Percentiles rank a stretch among this genome's conserved stretches.
Conservation (phyloP, 2,329 filamentous ascomycete genomes). For the Ascochyta fabae region DNA sequence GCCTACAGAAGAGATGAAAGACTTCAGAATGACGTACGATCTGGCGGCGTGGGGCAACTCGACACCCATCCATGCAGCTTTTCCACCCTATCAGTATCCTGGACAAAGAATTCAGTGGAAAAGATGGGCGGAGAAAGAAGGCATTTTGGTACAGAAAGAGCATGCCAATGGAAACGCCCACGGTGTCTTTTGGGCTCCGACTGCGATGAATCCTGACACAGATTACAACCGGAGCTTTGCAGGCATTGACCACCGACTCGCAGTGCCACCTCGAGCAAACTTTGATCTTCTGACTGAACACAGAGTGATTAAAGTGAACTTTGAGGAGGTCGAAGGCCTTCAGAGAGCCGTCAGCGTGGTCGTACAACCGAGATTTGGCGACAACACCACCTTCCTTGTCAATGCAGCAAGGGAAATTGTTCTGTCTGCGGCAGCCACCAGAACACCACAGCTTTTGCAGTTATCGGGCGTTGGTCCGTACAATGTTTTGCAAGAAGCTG, state of each 20-base stretch:
- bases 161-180: constrained; percentile 2
- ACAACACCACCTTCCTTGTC: constrained; percentile 8
- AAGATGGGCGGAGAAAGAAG: constrained; percentile 2
- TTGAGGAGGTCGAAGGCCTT: constrained; percentile 6
- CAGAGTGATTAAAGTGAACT: constrained; percentile 25
- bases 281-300: constrained; percentile 36
- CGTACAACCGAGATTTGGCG: constrained; percentile 12
- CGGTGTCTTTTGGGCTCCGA: constrained; percentile 7
- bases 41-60: constrained; percentile 19
- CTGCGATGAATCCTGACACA: constrained; percentile 30
- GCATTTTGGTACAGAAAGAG: neutral
- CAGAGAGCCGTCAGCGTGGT: constrained; percentile 29
- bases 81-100: constrained; percentile 18
- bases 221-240: constrained; percentile 39
- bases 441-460: constrained; percentile 68
- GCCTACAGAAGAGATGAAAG: constrained; percentile 12
- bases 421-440: constrained; percentile 63
- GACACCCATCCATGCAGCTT: constrained; percentile 2
- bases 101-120: constrained; percentile 19
- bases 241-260: constrained; percentile 36
- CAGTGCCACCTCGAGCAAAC: constrained; percentile 33
- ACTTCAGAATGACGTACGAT: constrained; percentile 26
- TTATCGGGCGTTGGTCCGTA: constrained; percentile 63
- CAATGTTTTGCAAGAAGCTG: constrained; percentile 14
- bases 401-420: constrained; percentile 58